Conservation (phyloP, 352 stramenopile genomes). For the Aphanomyces stellatus region DNA sequence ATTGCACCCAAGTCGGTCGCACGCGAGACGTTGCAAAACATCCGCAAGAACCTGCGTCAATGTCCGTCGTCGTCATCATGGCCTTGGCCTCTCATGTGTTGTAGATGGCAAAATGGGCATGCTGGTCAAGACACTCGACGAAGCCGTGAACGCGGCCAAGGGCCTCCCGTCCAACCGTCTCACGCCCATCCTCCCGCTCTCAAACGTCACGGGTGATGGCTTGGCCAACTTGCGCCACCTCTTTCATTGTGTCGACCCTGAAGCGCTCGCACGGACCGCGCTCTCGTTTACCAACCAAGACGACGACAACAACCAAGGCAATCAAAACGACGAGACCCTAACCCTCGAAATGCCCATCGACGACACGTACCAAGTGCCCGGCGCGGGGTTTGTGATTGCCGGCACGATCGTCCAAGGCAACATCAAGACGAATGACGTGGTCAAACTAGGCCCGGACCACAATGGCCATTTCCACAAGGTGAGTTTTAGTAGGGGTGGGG, state of each 20-base stretch:
- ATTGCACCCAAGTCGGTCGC: slow-evolving; percentile 89
- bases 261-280: slow-evolving; percentile 44
- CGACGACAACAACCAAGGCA: slow-evolving; percentile 21
- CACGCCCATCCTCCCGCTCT: slow-evolving; percentile 95
- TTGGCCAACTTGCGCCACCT: slow-evolving; percentile 68
- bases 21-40: slow-evolving; percentile 85
- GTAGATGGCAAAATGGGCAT: slow-evolving; percentile 89
- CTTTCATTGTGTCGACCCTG: slow-evolving; percentile 50
- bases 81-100: not conserved
- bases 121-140: slow-evolving; percentile 82
- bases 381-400: slow-evolving; percentile 90
- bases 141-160: slow-evolving; percentile 82
- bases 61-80: slow-evolving; percentile 28
- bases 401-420: slow-evolving; percentile 90
- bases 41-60: slow-evolving; percentile 79
- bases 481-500: too few relatives aligned
- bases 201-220: slow-evolving; percentile 95
- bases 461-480: slow-evolving; percentile 83
- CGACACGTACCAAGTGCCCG: slow-evolving; percentile 87
- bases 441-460: slow-evolving; percentile 87
- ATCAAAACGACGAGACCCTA: not conserved
- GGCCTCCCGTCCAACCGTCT: slow-evolving; percentile 87
- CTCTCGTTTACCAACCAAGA: slow-evolving; percentile 45
- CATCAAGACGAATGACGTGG: slow-evolving; percentile 78
- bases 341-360: slow-evolving; percentile 81